Base-by-base conservation (phyloP, 148 eudicot species). In the Silene latifolia region DNA sequence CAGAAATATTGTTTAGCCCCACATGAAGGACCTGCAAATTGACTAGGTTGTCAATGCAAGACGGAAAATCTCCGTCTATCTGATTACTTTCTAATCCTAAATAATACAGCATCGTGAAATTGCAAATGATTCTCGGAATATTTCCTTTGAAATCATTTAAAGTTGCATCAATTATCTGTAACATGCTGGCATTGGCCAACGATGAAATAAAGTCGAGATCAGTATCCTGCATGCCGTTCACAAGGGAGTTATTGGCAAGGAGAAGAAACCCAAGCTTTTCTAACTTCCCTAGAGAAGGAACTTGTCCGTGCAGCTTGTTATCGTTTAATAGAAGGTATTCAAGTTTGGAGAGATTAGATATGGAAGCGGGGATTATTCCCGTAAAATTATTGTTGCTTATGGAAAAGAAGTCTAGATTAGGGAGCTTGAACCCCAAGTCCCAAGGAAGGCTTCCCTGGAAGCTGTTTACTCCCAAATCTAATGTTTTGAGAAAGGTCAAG, bases 31-130 rank as follows among this genome's bases (percentile, higher is more conserved):
- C 0, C 0, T 63, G 11, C 75, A 84, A 46, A 61, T 78, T 59
- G 1, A 72, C 67, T 10, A 76, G 73, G 54, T 80, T 84, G 11
- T 48, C 62, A 5, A 82, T 19, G 20, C 82, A 79, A 4, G 10
- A 27, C 5, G 87, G 87, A 6, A 86, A 58, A 14, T 60, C 59
- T 44, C 89, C 87, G 2, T 11, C 15, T 46, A 84, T 27, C 14
- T 25, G 58, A 72, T 82, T 83, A 15, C 12, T 18, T 0, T 11
- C 6, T 8, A 84, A 17, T 20, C 19, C 54, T 3, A 86, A 18
- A 9, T 2, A 25, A 29, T n/a, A 18, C 14, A 86, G 82, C 21
- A 64, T 68, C 1, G 85, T 80, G 56, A 82, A 81, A 29, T 84
- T 82, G 68, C 70, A 53, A 2, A 86, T 67, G 39, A 66, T 66